Base-by-base conservation (phyloP, 2,329 filamentous ascomycete genomes). In the Fusarium fracticaudum region DNA sequence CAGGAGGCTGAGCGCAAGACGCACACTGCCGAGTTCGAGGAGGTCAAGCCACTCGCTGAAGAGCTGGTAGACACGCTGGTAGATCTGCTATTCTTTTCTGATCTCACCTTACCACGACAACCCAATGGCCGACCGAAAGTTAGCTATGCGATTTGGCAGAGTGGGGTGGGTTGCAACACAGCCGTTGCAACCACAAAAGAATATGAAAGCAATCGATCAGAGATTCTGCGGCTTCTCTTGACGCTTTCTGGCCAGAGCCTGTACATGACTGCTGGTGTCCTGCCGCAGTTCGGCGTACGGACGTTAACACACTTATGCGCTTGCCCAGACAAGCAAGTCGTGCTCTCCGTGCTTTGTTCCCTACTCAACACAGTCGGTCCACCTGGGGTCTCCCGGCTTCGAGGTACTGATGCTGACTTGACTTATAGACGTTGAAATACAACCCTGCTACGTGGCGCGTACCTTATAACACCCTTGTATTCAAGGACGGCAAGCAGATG, bases 71-170 rank as follows among this genome's bases (percentile, higher is more conserved):
- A 98, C 79, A 95, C 94, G 1, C 86, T 98, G 60, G 85, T 96
- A 67, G 95, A 98, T 79, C 85, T 98, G 60, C 88, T 98, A 47
- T 99, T 99, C 88, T 98, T 94, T 81, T 92, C 93, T 14, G 94
- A 95, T 63, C 93, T 99, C 78, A 98, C 96, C 0, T 88, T 98
- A 22, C 94, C 96, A 15, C 90, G 87, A 66, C 89, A 93, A 47
- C 87, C 91, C 20, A 88, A 91, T 64, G 90, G 90, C 61, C 94
- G 93, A 79, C 89, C 89, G 72, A 97, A 96, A 81, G 93, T 98
- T 64, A 93, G 92, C 13, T 98, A 96, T 83, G 93, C 94, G 61
- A 98, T 99, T 80, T 99, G 96, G 96, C 95, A 98, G 84, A 98
- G 94, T 80, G 96, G 96, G 54, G 96, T 99, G 37, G 96, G 96